These are phyloP conservation scores for Dactylonectria macrodidyma DNA, from an alignment of 2,329 filamentous ascomycete species.

Conservation along the genomic window DNA sequence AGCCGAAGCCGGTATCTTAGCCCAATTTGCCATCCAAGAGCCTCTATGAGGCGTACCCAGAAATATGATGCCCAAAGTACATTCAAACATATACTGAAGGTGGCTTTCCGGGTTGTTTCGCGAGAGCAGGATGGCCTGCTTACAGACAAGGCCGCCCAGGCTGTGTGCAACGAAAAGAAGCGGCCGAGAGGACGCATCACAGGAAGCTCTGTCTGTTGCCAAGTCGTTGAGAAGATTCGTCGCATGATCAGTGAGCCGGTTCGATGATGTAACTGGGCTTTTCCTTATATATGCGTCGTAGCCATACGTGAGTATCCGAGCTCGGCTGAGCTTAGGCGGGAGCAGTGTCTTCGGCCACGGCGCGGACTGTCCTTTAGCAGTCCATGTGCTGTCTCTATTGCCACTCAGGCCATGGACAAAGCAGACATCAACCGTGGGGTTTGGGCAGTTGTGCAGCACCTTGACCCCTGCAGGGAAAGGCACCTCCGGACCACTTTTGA, in stretches of 20 bases:
- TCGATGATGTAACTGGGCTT: constrained; percentile 36
- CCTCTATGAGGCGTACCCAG: constrained; percentile 57
- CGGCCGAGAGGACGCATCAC: constrained; percentile 36
- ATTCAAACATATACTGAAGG: constrained; percentile 48
- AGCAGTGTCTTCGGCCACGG: constrained; percentile 56
- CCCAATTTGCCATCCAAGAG: constrained; percentile 53
- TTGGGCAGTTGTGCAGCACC: constrained; percentile 22
- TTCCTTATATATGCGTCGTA: constrained; percentile 54
- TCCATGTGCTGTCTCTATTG: constrained; percentile 57
- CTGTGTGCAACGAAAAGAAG: constrained; percentile 57
- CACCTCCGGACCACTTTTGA: too few species aligned
- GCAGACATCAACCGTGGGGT: constrained; percentile 46
- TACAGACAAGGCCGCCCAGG: constrained; percentile 57
- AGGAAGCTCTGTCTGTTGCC: constrained; percentile 38
- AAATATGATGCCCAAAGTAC: constrained; percentile 51
- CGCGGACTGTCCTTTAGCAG: constrained; percentile 40
- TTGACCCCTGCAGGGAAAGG: constrained; percentile 34
- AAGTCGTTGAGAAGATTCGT: constrained; percentile 50
- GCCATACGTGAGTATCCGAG: constrained; percentile 57
- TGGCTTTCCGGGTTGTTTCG: constrained; percentile 49
- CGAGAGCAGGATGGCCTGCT: constrained; percentile 54
- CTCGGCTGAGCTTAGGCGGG: constrained; percentile 45
- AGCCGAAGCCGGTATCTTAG: constrained; percentile 45
- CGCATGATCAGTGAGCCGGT: constrained; percentile 50
- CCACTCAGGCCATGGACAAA: constrained; percentile 60